These are phyloP conservation scores for Emydomyces testavorans DNA, from an alignment of 2,329 filamentous ascomycete species.

Conservation along the genomic window DNA sequence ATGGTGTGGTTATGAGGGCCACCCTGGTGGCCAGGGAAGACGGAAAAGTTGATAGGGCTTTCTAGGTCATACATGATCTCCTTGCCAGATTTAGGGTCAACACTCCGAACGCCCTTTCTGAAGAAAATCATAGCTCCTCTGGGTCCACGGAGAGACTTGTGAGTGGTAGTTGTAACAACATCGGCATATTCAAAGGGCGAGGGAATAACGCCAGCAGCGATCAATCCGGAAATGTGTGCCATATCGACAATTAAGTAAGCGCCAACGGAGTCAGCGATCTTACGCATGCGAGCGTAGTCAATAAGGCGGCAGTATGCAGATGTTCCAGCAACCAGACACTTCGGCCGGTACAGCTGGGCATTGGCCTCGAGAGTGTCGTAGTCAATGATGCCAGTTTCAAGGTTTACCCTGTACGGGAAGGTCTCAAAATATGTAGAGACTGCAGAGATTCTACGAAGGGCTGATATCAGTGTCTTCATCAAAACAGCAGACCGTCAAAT, in stretches of 20 bases:
- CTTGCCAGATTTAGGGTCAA: conserved; percentile 74
- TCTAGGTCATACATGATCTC: conserved; percentile 85
- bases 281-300: conserved; percentile 84
- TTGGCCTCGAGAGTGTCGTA: conserved; percentile 84
- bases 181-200: conserved; percentile 83
- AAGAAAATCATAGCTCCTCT: conserved; percentile 98
- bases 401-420: conserved; percentile 82
- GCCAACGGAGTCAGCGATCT: conserved; percentile 80
- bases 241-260: conserved; percentile 93
- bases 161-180: conserved; percentile 93
- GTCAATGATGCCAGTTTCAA: conserved; percentile 85
- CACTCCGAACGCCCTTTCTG: conserved; percentile 76
- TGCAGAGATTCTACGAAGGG: conserved; percentile 64
- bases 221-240: conserved; percentile 90
- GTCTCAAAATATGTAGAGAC: conserved; percentile 99
- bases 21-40: conserved; percentile 96
- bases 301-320: conserved; percentile 94
- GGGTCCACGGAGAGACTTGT: conserved; percentile 92
- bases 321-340: conserved; percentile 87
- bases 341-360: conserved; percentile 81
- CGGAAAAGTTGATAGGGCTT: conserved; percentile 83
- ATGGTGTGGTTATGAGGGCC: conserved; percentile 99
- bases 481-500: background rate
- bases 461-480: conserved; percentile 1
- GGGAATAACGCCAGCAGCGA: conserved; percentile 83